phyloP scores from a whole-genome alignment of 192 early-diverging fungal species.

The Entophlyctis helioformis region DNA sequence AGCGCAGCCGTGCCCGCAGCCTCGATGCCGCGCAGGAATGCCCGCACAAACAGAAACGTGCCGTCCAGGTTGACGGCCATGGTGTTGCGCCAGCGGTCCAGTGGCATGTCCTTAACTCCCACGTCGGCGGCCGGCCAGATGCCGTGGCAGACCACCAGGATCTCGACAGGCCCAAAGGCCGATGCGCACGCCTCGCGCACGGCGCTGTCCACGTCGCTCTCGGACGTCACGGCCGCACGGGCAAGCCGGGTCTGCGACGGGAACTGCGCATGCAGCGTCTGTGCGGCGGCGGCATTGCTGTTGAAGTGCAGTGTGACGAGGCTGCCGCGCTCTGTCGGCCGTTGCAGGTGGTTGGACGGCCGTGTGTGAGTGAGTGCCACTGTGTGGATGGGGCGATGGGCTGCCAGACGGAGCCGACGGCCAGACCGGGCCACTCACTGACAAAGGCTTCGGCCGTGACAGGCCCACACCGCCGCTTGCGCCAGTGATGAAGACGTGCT shows the following conservation, averaged over 20 bases:
- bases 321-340: too few species aligned
- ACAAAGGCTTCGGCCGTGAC: constrained; percentile 29
- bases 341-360: constrained; percentile 7
- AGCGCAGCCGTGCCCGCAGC: background rate
- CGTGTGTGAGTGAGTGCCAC: background rate
- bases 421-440: constrained; percentile 2
- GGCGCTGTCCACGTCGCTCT: constrained; percentile 25
- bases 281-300: constrained; percentile 9
- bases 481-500: constrained; percentile 43
- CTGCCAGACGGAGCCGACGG: too few species aligned
- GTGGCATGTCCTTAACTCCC: constrained; percentile 37
- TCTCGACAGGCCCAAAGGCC: constrained; percentile 27
- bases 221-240: constrained; percentile 24
- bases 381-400: too few species aligned
- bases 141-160: constrained; percentile 42
- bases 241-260: constrained; percentile 9
- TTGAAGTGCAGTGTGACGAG: constrained; percentile 43
- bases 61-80: constrained; percentile 43
- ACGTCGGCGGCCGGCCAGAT: constrained; percentile 38
- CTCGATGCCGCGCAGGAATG: constrained; percentile 17
- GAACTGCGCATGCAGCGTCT: constrained; percentile 14
- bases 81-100: constrained; percentile 33
- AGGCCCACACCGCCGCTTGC: constrained; percentile 46
- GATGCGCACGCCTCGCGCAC: too few species aligned
- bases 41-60: constrained; percentile 31